Conservation (phyloP, 169 alveolate species). For the Plasmodium cynomolgi region DNA sequence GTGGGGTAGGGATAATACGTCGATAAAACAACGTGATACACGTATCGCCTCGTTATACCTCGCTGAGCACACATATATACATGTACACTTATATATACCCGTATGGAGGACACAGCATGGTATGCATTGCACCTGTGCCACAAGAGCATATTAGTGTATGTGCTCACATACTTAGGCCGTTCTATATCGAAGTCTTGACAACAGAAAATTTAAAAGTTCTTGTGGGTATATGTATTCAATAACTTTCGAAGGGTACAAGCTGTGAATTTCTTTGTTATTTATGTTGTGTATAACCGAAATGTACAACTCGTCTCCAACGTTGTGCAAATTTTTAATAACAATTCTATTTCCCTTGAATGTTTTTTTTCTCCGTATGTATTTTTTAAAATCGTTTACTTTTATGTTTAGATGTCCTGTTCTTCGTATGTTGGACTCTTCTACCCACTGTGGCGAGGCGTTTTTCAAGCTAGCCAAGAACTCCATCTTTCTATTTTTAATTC, state of each 20-base stretch:
- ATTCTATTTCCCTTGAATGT: conserved; percentile 50
- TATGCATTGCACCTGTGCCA: background rate
- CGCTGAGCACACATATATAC: background rate
- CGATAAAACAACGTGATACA: background rate
- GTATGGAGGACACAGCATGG: background rate
- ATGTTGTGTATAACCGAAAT: conserved; percentile 72
- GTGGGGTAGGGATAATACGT: background rate
- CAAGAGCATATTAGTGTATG: background rate
- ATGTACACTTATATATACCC: background rate
- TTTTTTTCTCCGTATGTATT: conserved; percentile 55
- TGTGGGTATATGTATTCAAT: conserved; percentile 74
- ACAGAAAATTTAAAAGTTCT: conserved; percentile 60
- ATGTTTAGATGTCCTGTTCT: conserved; percentile 68
- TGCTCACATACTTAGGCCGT: conserved; percentile 29
- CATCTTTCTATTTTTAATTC: conserved; percentile 63
- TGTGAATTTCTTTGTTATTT: conserved; percentile 60
- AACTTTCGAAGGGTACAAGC: conserved; percentile 74
- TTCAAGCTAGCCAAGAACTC: conserved; percentile 72
- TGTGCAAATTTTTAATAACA: conserved; percentile 66
- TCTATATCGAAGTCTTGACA: conserved; percentile 69
- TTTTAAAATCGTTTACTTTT: conserved; percentile 73
- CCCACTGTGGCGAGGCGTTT: conserved; percentile 72
- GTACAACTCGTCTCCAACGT: conserved; percentile 70
- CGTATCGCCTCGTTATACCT: background rate
- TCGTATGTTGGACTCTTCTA: conserved; percentile 64